These are phyloP conservation scores for Aleurites moluccanus DNA, from an alignment of 441 rosid species.

Conservation along the genomic window DNA sequence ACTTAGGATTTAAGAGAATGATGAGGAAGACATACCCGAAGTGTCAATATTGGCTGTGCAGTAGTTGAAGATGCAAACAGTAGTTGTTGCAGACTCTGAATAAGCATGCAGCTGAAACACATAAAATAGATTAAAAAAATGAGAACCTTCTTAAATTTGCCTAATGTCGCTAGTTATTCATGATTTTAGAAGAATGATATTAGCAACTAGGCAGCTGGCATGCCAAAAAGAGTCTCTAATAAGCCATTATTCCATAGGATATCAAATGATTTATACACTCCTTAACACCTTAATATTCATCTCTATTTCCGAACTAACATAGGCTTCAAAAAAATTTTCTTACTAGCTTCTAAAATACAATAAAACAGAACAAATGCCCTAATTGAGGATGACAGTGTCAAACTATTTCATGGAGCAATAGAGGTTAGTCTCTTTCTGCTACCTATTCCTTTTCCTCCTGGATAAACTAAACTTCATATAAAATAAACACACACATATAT, in stretches of 20 bases:
- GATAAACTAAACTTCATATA: neutral
- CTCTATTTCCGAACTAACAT: neutral
- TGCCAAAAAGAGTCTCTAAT: neutral
- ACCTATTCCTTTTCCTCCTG: neutral
- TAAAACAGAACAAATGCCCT: neutral
- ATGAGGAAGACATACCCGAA: slow-evolving; percentile 47
- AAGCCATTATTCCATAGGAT: neutral
- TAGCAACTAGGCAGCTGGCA: neutral
- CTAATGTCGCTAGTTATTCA: neutral
- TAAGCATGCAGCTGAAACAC: slow-evolving; percentile 67
- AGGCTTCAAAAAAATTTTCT: neutral
- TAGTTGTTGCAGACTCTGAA: slow-evolving; percentile 84
- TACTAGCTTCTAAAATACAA: neutral
- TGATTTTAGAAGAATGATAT: neutral
- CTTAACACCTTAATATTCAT: neutral
- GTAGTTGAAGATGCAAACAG: slow-evolving; percentile 96
- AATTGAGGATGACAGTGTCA: neutral
- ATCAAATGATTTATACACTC: neutral
- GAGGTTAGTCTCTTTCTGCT: no score
- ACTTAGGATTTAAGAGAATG: neutral
- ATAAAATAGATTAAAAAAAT: neutral
- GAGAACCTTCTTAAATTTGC: neutral
- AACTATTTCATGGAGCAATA: neutral
- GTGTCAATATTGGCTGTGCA: slow-evolving; percentile 86
- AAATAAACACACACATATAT: neutral